A percentile compares a stretch with the other conserved stretches of the same genome.
phyloP scores from a whole-genome alignment of 2,329 filamentous ascomycete genomes.

The Beauveria sp. region DNA sequence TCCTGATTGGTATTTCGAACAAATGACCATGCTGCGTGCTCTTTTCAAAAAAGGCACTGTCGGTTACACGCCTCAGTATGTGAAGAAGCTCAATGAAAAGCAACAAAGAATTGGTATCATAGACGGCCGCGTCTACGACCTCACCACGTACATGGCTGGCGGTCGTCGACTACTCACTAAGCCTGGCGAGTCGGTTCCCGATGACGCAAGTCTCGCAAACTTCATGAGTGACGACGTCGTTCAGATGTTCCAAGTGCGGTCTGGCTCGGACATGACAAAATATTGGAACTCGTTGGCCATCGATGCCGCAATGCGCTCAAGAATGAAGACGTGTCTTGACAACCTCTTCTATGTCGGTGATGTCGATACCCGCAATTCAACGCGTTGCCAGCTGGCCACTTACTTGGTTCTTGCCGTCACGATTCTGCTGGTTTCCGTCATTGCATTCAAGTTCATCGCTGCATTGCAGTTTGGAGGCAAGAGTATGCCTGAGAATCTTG shows the following conservation, averaged over 20 bases:
- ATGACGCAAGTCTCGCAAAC: slow-evolving; percentile 48
- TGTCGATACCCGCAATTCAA: slow-evolving; percentile 82
- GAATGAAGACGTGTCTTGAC: slow-evolving; percentile 79
- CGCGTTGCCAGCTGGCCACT: slow-evolving; percentile 75
- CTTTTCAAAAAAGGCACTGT: slow-evolving; percentile 82
- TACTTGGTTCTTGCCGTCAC: slow-evolving; percentile 87
- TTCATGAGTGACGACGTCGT: slow-evolving; percentile 78
- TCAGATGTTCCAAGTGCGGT: slow-evolving; percentile 64
- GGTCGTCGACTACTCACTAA: slow-evolving; percentile 59
- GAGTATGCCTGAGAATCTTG: slow-evolving; percentile 87
- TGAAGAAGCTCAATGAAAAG: slow-evolving; percentile 62
- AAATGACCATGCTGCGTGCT: slow-evolving; percentile 68
- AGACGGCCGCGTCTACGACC: slow-evolving; percentile 74
- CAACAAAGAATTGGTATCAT: slow-evolving; percentile 68
- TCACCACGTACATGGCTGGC: slow-evolving; percentile 74
- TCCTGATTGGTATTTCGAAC: slow-evolving; percentile 87
- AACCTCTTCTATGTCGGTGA: slow-evolving; percentile 93
- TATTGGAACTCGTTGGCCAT: slow-evolving; percentile 69
- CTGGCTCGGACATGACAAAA: slow-evolving; percentile 76
- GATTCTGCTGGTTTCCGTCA: slow-evolving; percentile 69
- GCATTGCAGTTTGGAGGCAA: slow-evolving; percentile 90
- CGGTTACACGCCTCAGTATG: slow-evolving; percentile 72
- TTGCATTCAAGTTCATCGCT: slow-evolving; percentile 94
- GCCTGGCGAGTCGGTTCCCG: slow-evolving; percentile 40
- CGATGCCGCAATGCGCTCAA: slow-evolving; percentile 44